A percentile compares a stretch with the other conserved stretches of the same genome.
Evolutionary conservation across 768 basidiomycete species (phyloP).

Genomic region (Trametes cinnabarina): DNA sequence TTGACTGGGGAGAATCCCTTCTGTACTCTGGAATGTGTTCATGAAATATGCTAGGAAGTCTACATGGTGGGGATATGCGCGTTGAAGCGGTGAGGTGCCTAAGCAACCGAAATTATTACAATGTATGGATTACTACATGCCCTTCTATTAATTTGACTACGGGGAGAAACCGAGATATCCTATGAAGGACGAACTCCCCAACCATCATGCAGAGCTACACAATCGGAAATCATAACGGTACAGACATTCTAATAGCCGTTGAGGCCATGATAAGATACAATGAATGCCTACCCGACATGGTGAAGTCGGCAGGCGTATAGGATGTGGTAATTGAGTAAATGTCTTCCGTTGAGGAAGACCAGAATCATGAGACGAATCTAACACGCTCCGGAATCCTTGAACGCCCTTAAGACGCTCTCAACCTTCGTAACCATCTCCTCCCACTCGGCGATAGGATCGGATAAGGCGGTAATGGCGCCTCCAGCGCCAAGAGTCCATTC

Average conservation of each 20-base stretch:
- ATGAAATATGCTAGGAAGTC: no score
- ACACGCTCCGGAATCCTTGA: slow-evolving; percentile 32
- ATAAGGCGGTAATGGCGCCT: slow-evolving; percentile 95
- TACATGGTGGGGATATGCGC: no score
- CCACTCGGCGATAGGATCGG: slow-evolving; percentile 85
- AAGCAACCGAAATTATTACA: no score
- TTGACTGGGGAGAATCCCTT: no score
- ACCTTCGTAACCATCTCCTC: slow-evolving; percentile 92
- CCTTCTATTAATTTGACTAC: no score
- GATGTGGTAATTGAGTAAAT: background rate
- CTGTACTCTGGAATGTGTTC: no score
- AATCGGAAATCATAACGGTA: background rate
- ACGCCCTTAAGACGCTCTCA: slow-evolving; percentile 68
- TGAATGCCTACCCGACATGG: slow-evolving; percentile 8
- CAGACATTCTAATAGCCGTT: slow-evolving; percentile 9
- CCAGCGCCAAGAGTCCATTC: slow-evolving; percentile 85
- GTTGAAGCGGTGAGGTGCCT: no score
- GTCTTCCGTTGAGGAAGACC: slow-evolving; percentile 2
- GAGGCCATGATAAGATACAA: slow-evolving; percentile 19
- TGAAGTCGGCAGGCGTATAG: slow-evolving; percentile 11
- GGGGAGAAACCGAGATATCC: background rate
- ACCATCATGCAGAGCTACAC: background rate
- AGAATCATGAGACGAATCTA: background rate
- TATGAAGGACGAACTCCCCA: slow-evolving; percentile 1
- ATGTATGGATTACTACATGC: no score